These are phyloP conservation scores for Neoascochyta sp. DNA, from an alignment of 2,329 filamentous ascomycete genomes.

Conservation along the genomic window DNA sequence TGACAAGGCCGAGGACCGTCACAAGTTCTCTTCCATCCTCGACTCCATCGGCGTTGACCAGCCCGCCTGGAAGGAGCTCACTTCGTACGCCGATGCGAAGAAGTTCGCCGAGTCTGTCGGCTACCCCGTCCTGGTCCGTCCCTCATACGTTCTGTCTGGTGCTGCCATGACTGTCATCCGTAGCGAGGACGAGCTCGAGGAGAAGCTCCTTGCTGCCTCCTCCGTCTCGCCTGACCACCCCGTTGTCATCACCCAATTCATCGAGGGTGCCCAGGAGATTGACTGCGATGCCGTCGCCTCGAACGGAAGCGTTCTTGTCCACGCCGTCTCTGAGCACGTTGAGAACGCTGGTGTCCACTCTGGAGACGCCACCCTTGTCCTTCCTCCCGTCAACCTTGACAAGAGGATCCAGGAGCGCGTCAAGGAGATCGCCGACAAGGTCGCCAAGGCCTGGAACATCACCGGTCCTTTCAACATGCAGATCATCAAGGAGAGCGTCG, in stretches of 20 bases:
- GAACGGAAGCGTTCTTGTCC: conserved; percentile 78
- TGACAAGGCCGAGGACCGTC: conserved; percentile 94
- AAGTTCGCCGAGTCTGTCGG: conserved; percentile 78
- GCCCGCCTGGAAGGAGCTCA: conserved; percentile 96
- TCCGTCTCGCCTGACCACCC: conserved; percentile 94
- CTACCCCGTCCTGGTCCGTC: conserved; percentile 93
- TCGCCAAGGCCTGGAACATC: conserved; percentile 94
- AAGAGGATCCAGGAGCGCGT: conserved; percentile 74
- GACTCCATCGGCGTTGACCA: conserved; percentile 97
- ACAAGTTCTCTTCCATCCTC: conserved; percentile 96
- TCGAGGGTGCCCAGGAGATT: conserved; percentile 93
- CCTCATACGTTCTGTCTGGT: conserved; percentile 92
- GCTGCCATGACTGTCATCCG: conserved; percentile 98
- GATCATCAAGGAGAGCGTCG: conserved; percentile 87
- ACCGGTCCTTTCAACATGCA: conserved; percentile 99
- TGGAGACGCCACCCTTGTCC: conserved; percentile 89
- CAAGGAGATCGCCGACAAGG: conserved; percentile 94
- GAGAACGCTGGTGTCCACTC: conserved; percentile 98
- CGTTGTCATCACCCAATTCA: conserved; percentile 97
- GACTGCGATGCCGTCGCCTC: conserved; percentile 92
- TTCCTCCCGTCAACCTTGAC: conserved; percentile 80
- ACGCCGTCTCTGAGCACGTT: conserved; percentile 92
- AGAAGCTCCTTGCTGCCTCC: conserved; percentile 87
- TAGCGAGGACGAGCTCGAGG: conserved; percentile 82
- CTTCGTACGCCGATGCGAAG: conserved; percentile 82